phyloP scores from a whole-genome alignment of 2,329 filamentous ascomycete species.

The Achaetomium macrosporum region DNA sequence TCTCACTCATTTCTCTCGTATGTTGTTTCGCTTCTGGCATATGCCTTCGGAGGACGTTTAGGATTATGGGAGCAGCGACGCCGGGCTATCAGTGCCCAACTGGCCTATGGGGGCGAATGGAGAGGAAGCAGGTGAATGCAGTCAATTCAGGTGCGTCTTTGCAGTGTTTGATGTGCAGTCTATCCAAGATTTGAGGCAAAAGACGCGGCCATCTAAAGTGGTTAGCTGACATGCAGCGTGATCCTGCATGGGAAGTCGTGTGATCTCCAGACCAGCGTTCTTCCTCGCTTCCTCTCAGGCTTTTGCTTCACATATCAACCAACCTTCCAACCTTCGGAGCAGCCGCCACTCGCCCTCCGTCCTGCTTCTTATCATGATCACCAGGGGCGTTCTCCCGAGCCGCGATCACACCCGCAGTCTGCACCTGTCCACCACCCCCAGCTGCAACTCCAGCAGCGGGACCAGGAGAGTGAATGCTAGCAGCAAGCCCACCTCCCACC shows the following conservation, averaged over 20 bases:
- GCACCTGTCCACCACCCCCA: not conserved
- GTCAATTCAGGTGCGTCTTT: not conserved
- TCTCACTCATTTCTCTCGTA: slow-evolving; percentile 6
- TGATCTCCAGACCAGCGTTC: not conserved
- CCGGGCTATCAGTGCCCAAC: not conserved
- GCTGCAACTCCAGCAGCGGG: not conserved
- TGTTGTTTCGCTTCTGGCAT: not conserved
- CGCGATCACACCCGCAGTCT: not conserved
- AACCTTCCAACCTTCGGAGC: slow-evolving; percentile 2
- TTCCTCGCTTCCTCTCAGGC: not conserved
- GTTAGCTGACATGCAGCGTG: not conserved
- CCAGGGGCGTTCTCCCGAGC: not conserved
- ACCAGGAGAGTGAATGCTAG: not conserved
- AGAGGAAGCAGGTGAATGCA: not conserved
- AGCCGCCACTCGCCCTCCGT: not conserved
- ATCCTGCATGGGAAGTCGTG: not conserved
- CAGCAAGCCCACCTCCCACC: not conserved
- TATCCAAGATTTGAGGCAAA: not conserved
- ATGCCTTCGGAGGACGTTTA: not conserved
- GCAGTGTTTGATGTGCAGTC: not conserved
- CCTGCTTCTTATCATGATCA: not conserved
- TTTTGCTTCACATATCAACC: slow-evolving; percentile 13
- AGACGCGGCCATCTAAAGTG: not conserved
- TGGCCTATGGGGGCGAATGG: not conserved
- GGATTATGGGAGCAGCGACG: not conserved